These are phyloP conservation scores for Plantago lanceolata DNA, from an alignment of 305 asterid genomes.

Conservation along the genomic window DNA sequence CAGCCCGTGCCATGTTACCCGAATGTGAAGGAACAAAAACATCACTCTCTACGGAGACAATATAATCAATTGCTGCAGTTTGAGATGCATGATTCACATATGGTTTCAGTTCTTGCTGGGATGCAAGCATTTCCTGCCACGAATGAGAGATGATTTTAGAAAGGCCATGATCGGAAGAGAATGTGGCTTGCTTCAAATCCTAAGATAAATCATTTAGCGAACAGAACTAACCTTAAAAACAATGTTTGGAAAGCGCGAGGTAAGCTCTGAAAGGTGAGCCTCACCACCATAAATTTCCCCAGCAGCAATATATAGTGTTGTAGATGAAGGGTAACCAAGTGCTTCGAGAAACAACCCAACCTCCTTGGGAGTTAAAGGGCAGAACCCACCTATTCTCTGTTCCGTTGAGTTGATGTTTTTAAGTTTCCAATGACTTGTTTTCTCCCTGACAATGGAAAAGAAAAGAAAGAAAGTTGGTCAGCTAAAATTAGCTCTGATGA, in stretches of 20 bases:
- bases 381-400: slow-evolving; percentile 76
- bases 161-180: slow-evolving; percentile 19
- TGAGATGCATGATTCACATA: slow-evolving; percentile 79
- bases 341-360: slow-evolving; percentile 85
- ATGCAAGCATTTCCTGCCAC: slow-evolving; percentile 87
- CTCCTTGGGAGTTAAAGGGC: slow-evolving; percentile 95
- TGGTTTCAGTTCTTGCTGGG: slow-evolving; percentile 51
- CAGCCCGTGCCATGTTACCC: slow-evolving; percentile 91
- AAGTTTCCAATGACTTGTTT: slow-evolving; percentile 84
- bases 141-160: slow-evolving; percentile 24
- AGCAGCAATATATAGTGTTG: slow-evolving; percentile 83
- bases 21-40: slow-evolving; percentile 84
- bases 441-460: slow-evolving; percentile 47
- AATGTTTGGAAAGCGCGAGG: slow-evolving; percentile 71
- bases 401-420: slow-evolving; percentile 78
- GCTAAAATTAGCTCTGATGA: slow-evolving; percentile 11
- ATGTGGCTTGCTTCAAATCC: slow-evolving; percentile 10
- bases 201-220: slow-evolving; percentile 13
- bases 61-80: slow-evolving; percentile 90
- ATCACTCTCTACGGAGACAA: slow-evolving; percentile 74
- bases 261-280: slow-evolving; percentile 71
- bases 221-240: slow-evolving; percentile 61
- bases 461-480: slow-evolving; percentile 12
- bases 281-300: slow-evolving; percentile 91
- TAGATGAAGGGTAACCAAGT: slow-evolving; percentile 71